These are phyloP conservation scores for Ustilago sp. DNA, from an alignment of 1,284 basidiomycete genomes.

Conservation along the genomic window DNA sequence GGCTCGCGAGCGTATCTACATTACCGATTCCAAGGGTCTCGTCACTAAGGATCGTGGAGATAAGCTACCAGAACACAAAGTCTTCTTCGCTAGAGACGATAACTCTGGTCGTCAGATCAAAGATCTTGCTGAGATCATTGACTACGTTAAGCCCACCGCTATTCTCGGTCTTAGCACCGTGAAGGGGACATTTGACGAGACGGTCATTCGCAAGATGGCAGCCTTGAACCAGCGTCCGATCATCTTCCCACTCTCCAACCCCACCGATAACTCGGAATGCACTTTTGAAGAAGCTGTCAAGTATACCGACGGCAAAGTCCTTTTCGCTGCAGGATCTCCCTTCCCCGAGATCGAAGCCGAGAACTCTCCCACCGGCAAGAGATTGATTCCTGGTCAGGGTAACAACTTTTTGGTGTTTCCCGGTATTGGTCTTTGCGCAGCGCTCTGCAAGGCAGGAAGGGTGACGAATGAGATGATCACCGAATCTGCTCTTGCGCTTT, in stretches of 20 bases:
- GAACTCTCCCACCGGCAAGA: conserved; percentile 73
- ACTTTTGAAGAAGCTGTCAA: conserved; percentile 84
- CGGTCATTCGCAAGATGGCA: conserved; percentile 85
- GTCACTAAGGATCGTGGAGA: conserved; percentile 66
- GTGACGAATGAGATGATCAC: conserved; percentile 82
- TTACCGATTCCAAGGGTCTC: conserved; percentile 67
- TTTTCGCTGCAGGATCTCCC: conserved; percentile 92
- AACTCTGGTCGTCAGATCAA: conserved; percentile 64
- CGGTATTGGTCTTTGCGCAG: conserved; percentile 64
- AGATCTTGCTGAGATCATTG: conserved; percentile 80
- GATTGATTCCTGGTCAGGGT: conserved; percentile 85
- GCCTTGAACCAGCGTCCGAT: conserved; percentile 86
- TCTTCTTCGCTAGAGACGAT: conserved; percentile 65
- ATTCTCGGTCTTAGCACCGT: conserved; percentile 91
- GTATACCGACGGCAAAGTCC: conserved; percentile 75
- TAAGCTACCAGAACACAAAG: conserved; percentile 63
- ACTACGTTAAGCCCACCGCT: conserved; percentile 88
- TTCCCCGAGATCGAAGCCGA: conserved; percentile 76
- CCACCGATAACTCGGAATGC: conserved; percentile 80
- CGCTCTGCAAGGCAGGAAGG: conserved; percentile 77
- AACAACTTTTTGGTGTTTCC: conserved; percentile 78
- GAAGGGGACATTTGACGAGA: conserved; percentile 82
- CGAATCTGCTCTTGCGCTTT: conserved; percentile 77
- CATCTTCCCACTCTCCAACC: conserved; percentile 96
- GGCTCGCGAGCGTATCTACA: conserved; percentile 64